Conservation (phyloP, 179 eudicot species). For the Beta macrorhiza region DNA sequence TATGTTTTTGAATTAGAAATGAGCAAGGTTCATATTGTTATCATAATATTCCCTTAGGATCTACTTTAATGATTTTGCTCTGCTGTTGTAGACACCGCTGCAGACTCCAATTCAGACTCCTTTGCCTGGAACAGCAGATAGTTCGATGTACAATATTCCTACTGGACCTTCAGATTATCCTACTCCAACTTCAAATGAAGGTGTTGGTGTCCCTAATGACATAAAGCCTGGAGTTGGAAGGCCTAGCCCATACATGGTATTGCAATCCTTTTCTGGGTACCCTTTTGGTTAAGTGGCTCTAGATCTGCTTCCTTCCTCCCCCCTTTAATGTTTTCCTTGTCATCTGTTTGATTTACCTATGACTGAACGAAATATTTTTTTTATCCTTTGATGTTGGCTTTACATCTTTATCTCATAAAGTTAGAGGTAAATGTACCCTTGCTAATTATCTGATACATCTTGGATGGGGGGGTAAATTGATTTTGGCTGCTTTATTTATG, state of each 20-base stretch:
- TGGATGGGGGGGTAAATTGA: neutral
- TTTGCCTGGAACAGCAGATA: slow-evolving; percentile 72
- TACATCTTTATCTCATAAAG: neutral
- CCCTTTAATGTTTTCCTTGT: neutral
- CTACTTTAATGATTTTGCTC: neutral
- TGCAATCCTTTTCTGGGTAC: neutral
- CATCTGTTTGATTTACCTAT: neutral
- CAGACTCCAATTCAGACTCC: slow-evolving; percentile 88
- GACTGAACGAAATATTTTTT: neutral
- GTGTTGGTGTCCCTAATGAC: slow-evolving; percentile 38
- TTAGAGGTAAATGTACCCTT: neutral
- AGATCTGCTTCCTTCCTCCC: neutral
- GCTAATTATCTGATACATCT: neutral
- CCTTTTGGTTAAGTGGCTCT: slow-evolving; percentile 3
- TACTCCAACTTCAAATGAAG: slow-evolving; percentile 46
- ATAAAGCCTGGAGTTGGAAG: slow-evolving; percentile 56
- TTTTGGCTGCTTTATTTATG: neutral
- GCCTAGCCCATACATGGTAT: slow-evolving; percentile 86
- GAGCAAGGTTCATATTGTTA: neutral
- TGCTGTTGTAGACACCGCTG: slow-evolving; percentile 55
- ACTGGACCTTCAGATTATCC: slow-evolving; percentile 73
- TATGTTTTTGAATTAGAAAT: neutral
- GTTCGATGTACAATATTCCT: slow-evolving; percentile 70
- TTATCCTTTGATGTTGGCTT: neutral
- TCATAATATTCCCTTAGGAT: neutral